phyloP scores from a whole-genome alignment of 208 protist genomes.

The Crithidia expoeki region DNA sequence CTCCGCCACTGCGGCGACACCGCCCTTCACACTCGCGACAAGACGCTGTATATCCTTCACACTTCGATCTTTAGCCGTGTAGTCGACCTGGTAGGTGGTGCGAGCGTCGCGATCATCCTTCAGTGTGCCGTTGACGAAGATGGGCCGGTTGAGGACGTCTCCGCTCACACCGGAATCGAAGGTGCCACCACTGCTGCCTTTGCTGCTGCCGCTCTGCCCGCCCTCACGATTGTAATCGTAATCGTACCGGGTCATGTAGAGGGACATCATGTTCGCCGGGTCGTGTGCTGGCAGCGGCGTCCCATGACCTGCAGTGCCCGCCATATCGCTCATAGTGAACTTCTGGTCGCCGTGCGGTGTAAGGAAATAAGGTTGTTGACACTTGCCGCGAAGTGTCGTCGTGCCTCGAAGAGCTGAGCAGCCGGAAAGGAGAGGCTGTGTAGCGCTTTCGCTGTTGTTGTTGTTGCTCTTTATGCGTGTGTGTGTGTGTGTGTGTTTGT shows the following conservation, averaged over 20 bases:
- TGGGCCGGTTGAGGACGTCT: slow-evolving; percentile 74
- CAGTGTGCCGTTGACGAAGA: slow-evolving; percentile 51
- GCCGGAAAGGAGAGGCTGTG: no score
- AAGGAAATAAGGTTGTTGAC: no score
- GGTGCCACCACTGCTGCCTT: slow-evolving; percentile 4
- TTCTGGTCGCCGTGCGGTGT: no score
- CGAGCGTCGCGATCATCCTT: slow-evolving; percentile 30
- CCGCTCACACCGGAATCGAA: slow-evolving; percentile 54
- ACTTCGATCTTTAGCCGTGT: slow-evolving; percentile 39
- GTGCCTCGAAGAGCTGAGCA: no score
- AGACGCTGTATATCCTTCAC: slow-evolving; percentile 31
- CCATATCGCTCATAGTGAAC: not conserved
- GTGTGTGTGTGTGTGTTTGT: no score
- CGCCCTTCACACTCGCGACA: slow-evolving; percentile 9
- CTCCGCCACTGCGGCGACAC: slow-evolving; percentile 1
- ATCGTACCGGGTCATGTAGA: slow-evolving; percentile 88
- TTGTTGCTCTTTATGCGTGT: no score
- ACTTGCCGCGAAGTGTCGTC: no score
- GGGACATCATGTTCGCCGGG: slow-evolving; percentile 73
- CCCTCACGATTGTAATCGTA: slow-evolving; percentile 86
- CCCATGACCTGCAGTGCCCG: not conserved
- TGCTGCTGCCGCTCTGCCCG: not conserved
- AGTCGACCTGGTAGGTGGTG: slow-evolving; percentile 69
- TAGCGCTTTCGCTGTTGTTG: no score
- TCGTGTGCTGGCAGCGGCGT: slow-evolving; percentile 54